Base-by-base conservation (phyloP, 2,329 filamentous ascomycete genomes). In the Cladophialophora immunda region DNA sequence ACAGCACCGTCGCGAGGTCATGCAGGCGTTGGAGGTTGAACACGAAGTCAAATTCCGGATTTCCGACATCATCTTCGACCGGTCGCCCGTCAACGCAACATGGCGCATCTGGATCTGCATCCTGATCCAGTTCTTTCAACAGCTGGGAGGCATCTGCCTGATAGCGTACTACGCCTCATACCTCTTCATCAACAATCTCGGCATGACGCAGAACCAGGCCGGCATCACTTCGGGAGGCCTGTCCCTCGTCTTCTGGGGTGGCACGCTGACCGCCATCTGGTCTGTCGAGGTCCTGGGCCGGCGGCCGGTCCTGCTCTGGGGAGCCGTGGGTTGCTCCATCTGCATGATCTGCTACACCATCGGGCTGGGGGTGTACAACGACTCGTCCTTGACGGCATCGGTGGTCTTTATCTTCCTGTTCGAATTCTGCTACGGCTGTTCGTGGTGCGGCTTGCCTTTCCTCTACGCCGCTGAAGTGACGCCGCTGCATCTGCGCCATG, bases 381-480 rank as follows among this genome's bases (percentile, higher is more conserved):
- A 53, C 8, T 17, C 63, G 34, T 36, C 27, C 47, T 54, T 61
- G n/a, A 38, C 27, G 11, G 30, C 34, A 7, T 27, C 56, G 22
- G 56, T 65, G 6, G 57, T 55, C 19, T 52, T 52, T 34, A 61
- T 65, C 36, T 65, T 61, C 57, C 19, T 61, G 5, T 65, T 36
- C 63, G 57, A 61, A 30, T 65, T 65, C 57, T 65, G 34, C 63
- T 65, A 54, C 36, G 63, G 63, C 5, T 41, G 38, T 41, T 19
- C 29, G 9, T 53, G 63, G 25, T 34, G 34, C 25, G 27, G 25
- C 15, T 4, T 65, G n/a, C 41, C 63, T 15, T 65, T 27, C 30
- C 25, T 65, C n/a, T 82, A 82, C 66, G 80, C 82, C 4, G 81
- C 82, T 0, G 82, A 85, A 68, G 83, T 85, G 47, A 73, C 84